Evolutionary conservation across 2,329 filamentous ascomycete genomes (phyloP).

Genomic region (Blastomyces parvus): DNA sequence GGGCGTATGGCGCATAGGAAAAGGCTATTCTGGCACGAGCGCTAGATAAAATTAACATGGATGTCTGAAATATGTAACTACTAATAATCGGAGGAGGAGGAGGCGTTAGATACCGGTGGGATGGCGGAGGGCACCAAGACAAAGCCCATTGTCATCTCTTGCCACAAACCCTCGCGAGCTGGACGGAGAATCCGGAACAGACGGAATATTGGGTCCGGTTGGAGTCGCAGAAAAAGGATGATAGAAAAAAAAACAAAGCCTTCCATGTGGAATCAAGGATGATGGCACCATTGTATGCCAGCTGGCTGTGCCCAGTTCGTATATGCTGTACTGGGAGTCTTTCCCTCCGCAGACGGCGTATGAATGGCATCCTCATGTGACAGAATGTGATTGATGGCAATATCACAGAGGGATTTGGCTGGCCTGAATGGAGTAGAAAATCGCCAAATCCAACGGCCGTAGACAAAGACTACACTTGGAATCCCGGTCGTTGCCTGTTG

Average conservation of each 20-base stretch:
- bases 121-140: not conserved
- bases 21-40: not conserved
- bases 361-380: conserved; percentile 3
- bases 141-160: not conserved
- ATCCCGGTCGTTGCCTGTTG: not conserved
- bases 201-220: not conserved
- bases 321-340: conserved; percentile 3
- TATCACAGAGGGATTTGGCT: not conserved
- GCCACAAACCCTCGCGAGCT: not conserved
- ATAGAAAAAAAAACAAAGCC: not conserved
- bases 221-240: too few relatives aligned
- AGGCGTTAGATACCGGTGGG: not conserved
- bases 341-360: not conserved
- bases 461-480: not conserved
- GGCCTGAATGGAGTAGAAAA: not conserved
- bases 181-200: not conserved
- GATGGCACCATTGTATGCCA: not conserved
- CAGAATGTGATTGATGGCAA: not conserved
- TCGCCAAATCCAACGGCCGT: not conserved
- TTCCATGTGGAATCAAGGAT: not conserved
- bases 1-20: not conserved
- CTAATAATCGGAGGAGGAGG: too few relatives aligned
- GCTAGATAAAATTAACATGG: not conserved
- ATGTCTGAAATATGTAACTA: not conserved
- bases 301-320: not conserved